Conservation (phyloP, 1,284 basidiomycete species). For the Filobasidium uniguttulatum region DNA sequence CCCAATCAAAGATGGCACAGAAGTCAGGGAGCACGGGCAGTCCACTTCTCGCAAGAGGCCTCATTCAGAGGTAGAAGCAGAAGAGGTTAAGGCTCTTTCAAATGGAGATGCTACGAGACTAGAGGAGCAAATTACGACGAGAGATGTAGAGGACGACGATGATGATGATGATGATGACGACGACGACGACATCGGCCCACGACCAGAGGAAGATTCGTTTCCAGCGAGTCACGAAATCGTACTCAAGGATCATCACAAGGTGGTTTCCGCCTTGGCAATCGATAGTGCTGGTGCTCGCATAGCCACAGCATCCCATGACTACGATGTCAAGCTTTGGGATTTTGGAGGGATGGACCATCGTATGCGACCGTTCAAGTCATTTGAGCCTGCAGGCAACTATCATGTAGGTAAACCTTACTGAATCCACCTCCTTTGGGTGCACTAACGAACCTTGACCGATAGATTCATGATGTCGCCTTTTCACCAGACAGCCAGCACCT, state of each 20-base stretch:
- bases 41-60: neutral
- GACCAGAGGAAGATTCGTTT: constrained; percentile 32
- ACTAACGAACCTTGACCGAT: neutral
- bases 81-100: neutral
- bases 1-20: too few relatives aligned
- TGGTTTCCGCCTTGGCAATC: constrained; percentile 58
- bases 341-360: constrained; percentile 89
- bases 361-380: constrained; percentile 85
- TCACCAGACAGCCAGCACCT: constrained; percentile 73
- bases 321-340: constrained; percentile 96
- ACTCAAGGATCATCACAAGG: constrained; percentile 84
- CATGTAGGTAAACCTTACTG: constrained; percentile 48
- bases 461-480: constrained; percentile 82
- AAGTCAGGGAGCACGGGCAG: too few relatives aligned
- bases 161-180: constrained; percentile 20
- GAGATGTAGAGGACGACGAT: neutral
- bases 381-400: constrained; percentile 86
- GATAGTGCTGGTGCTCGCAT: constrained; percentile 88
- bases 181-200: constrained; percentile 17
- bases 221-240: constrained; percentile 59
- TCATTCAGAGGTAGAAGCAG: neutral
- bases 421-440: neutral
- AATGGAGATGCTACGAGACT: neutral
- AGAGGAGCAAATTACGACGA: neutral
- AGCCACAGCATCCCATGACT: constrained; percentile 85